A percentile compares a stretch with the other conserved stretches of the same genome.
These are phyloP conservation scores for Cordyceps pruinosa DNA, from an alignment of 2,329 filamentous ascomycete species.

Conservation along the genomic window DNA sequence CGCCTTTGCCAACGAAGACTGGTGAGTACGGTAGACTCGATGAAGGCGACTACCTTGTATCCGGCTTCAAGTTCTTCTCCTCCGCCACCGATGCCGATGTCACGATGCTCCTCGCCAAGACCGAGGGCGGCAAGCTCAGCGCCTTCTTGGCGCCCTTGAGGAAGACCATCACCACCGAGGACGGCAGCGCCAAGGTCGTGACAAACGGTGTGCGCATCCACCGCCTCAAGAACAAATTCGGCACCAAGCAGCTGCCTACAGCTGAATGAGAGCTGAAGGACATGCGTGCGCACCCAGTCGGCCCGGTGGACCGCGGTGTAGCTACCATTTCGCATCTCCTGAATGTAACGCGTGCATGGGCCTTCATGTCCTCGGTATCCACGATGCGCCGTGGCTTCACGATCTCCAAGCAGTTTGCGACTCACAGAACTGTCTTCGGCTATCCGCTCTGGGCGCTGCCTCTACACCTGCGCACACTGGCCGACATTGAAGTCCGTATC, in stretches of 20 bases:
- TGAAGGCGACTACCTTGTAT: conserved; percentile 15
- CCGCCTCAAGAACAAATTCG: conserved; percentile 15
- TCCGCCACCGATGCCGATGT: conserved; percentile 14
- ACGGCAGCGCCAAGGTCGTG: conserved; percentile 6
- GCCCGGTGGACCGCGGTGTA: conserved; percentile 12
- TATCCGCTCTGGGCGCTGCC: conserved; percentile 14
- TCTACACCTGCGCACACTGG: conserved; percentile 13
- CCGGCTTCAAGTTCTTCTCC: conserved; percentile 16
- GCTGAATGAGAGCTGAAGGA: conserved; percentile 14
- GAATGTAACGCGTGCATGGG: conserved; percentile 12
- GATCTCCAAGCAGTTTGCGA: conserved; percentile 12
- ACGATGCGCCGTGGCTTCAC: conserved; percentile 10
- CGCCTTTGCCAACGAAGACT: background rate
- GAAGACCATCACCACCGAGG: background rate
- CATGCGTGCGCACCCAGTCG: conserved; percentile 12
- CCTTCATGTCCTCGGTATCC: conserved; percentile 8
- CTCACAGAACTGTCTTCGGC: conserved; percentile 3
- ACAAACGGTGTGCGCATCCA: conserved; percentile 15
- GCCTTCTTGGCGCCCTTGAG: conserved; percentile 14
- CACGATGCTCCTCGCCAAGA: conserved; percentile 14
- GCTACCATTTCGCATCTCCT: conserved; percentile 14
- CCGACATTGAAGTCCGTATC: conserved; percentile 13
- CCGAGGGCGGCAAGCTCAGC: conserved; percentile 13
- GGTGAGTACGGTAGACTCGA: conserved; percentile 7
- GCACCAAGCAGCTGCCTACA: conserved; percentile 15